Evolutionary conservation across 257 asterid species (phyloP), one percentile per base, ranked within the genome.

Genomic region (Orobanche coerulescens): DNA sequence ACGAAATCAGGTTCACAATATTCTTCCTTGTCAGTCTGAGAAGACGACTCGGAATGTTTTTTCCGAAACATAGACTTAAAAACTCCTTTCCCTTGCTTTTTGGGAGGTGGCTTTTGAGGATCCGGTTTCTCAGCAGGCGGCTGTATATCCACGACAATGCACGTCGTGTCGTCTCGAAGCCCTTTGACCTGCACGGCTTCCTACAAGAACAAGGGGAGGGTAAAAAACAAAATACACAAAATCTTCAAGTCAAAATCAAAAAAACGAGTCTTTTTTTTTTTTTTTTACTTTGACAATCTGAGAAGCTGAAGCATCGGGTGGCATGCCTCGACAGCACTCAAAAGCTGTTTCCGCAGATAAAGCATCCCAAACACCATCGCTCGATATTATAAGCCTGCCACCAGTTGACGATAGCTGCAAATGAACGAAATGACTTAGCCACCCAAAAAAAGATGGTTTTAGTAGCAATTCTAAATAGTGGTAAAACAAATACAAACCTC

Each of bases 311-410:
- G 83, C 88, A 64, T 94, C 99, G 13, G 94, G 68, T 15, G 85
- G 83, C 97, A 90, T 82, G 48, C 93, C 97, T 47, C 87, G 82
- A 61, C 94, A 85, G 65, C 99, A 85, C 20, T 90, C 96, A 18
- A 85, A 67, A 68, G 96, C 97, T 25, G 71, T 48, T 81, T 94
- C 99, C 55, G 96, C 84, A 60, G 96, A 73, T 70, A 94, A 3
- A 54, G 99, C 88, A 44, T 94, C 99, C 99, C 99, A 94, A 72
- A 94, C 99, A 51, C 99, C 99, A 24, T 94, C 99, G 44, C 99
- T 94, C 40, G 97, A 82, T 76, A 94, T 76, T 33, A 94, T 73
- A 59, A 94, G 83, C 80, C 97, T 79, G 51, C 97, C 99, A 71
- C 99, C 99, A 12, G 86, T 82, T 14, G 95, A 71, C 34, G 98